These are phyloP conservation scores for Fusarium tanahbumbuense DNA, from an alignment of 2,329 filamentous ascomycete species.

Conservation along the genomic window DNA sequence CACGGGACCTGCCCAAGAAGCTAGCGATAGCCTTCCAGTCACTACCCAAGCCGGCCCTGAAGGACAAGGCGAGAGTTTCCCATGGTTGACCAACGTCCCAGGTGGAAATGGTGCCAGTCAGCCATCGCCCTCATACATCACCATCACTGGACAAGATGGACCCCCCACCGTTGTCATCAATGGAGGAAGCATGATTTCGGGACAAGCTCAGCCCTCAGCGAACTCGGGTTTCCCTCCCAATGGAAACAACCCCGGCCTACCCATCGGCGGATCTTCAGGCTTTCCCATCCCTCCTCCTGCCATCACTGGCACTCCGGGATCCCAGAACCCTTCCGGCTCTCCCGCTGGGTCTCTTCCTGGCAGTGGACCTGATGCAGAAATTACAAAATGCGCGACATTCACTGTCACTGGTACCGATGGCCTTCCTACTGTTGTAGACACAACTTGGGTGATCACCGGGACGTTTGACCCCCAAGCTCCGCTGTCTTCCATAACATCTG, in stretches of 20 bases:
- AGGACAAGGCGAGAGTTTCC: conserved; percentile 21
- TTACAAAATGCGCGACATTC: conserved; percentile 44
- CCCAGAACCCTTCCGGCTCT: conserved; percentile 22
- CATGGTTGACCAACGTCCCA: conserved; percentile 30
- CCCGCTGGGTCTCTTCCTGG: conserved; percentile 19
- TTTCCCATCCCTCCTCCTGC: conserved; percentile 28
- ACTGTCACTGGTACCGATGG: conserved; percentile 51
- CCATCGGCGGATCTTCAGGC: conserved; percentile 26
- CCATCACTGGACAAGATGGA: conserved; percentile 43
- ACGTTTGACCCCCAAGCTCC: conserved; percentile 21
- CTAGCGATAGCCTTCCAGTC: conserved; percentile 34
- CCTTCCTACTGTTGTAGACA: conserved; percentile 51
- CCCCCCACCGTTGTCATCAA: conserved; percentile 45
- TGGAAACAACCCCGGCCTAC: conserved; percentile 27
- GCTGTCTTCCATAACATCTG: conserved; percentile 30
- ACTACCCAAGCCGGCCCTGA: conserved; percentile 34
- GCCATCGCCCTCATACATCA: conserved; percentile 33
- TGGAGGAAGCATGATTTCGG: conserved; percentile 12
- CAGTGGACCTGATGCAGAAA: conserved; percentile 7
- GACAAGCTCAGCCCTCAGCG: conserved; percentile 26
- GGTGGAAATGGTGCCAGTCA: conserved; percentile 19
- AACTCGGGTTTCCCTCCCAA: conserved; percentile 15
- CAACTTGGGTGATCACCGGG: conserved; percentile 47
- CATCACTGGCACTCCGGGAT: conserved; percentile 15
- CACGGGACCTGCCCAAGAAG: conserved; percentile 26